phyloP scores from a whole-genome alignment of 2,329 filamentous ascomycete species.

The Hypoxylon sp. region DNA sequence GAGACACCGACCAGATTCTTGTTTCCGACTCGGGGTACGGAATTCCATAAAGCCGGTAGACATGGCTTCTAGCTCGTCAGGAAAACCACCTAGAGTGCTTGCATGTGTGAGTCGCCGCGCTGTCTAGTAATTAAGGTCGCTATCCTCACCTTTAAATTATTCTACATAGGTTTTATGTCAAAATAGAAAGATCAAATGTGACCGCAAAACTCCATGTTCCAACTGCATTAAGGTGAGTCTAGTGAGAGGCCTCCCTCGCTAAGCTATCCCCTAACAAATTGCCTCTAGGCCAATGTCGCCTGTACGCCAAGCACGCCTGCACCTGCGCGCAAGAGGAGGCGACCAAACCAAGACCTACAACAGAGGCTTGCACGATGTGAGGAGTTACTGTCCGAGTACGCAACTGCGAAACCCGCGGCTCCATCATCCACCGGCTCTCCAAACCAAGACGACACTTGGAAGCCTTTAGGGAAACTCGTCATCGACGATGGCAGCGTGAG shows the following conservation, averaged over 20 bases:
- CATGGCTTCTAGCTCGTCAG: conserved; percentile 49
- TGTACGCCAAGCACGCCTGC: conserved; percentile 74
- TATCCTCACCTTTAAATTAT: conserved; percentile 28
- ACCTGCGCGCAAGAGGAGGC: conserved; percentile 70
- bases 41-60: conserved; percentile 23
- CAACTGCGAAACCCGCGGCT: conserved; percentile 55
- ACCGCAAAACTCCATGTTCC: conserved; percentile 71
- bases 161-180: conserved; percentile 71
- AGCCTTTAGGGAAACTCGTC: conserved; percentile 67
- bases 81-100: conserved; percentile 52
- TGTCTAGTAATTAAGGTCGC: conserved; percentile 11
- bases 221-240: conserved; percentile 71
- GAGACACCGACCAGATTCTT: conserved; percentile 15
- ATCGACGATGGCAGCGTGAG: conserved; percentile 68
- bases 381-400: conserved; percentile 71
- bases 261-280: conserved; percentile 25
- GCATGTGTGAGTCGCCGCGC: conserved; percentile 46
- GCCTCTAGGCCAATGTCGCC: conserved; percentile 68
- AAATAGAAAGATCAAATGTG: conserved; percentile 75
- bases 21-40: conserved; percentile 30
- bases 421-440: conserved; percentile 47
- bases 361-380: conserved; percentile 73
- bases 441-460: conserved; percentile 59
- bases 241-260: conserved; percentile 12
- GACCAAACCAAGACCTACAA: conserved; percentile 74